These are phyloP conservation scores for Lepidium africanum DNA, from an alignment of 345 rosid species.

Conservation along the genomic window DNA sequence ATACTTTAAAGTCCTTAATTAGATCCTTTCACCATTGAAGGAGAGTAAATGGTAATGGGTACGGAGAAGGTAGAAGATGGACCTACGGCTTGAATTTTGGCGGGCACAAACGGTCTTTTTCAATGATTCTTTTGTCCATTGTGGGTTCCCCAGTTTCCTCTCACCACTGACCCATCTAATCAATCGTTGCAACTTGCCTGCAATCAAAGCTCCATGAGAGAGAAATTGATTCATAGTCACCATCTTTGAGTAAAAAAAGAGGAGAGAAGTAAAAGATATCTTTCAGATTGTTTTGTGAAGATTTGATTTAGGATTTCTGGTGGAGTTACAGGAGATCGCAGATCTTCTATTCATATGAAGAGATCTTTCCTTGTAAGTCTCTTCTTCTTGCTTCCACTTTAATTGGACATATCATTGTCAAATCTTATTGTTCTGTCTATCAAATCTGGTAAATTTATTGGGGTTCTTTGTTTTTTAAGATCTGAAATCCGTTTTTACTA, in stretches of 20 bases:
- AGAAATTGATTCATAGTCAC: slow-evolving; percentile 20
- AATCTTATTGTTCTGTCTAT: background rate
- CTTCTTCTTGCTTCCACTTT: background rate
- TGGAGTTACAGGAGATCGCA: slow-evolving; percentile 32
- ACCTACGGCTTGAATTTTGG: slow-evolving; percentile 72
- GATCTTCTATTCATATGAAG: slow-evolving; percentile 80
- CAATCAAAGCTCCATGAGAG: slow-evolving; percentile 12
- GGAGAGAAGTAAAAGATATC: background rate
- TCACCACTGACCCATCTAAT: slow-evolving; percentile 51
- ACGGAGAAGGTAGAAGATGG: slow-evolving; percentile 51
- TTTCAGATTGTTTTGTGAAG: background rate
- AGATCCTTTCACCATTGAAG: background rate
- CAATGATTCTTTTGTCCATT: slow-evolving; percentile 50
- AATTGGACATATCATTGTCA: background rate
- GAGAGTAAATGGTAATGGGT: slow-evolving; percentile 25
- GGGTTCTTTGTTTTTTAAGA: slow-evolving; percentile 7
- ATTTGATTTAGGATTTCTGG: background rate
- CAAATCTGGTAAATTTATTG: background rate
- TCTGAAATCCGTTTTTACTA: slow-evolving; percentile 6
- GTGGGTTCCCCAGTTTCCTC: slow-evolving; percentile 43
- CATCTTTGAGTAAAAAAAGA: background rate
- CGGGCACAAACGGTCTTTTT: slow-evolving; percentile 68
- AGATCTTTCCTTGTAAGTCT: slow-evolving; percentile 66
- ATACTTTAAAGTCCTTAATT: background rate
- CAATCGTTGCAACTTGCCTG: slow-evolving; percentile 31